Percentiles rank a stretch among this genome's conserved stretches.
Evolutionary conservation across 768 basidiomycete species (phyloP).

Genomic region (Suillus americanus): DNA sequence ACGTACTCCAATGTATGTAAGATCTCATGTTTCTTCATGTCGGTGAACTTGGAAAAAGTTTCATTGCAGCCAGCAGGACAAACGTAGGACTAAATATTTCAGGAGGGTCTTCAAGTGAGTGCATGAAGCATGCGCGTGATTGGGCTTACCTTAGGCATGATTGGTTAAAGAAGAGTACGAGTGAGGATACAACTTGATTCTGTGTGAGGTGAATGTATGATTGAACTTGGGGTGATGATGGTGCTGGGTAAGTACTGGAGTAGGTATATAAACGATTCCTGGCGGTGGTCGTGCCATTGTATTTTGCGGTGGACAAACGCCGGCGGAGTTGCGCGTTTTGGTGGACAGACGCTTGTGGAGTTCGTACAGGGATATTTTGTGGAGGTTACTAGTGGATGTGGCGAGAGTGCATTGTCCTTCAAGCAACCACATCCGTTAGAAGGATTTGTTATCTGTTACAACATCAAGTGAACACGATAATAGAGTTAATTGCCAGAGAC

Average conservation of each 20-base stretch:
- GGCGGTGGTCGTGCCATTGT: neutral
- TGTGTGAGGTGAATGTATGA: too few species aligned
- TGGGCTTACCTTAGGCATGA: neutral
- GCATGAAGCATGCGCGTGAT: neutral
- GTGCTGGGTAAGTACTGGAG: too few species aligned
- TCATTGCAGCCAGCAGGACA: constrained; percentile 17
- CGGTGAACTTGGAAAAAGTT: neutral
- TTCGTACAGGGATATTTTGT: neutral
- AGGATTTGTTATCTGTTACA: neutral
- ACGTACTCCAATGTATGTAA: neutral
- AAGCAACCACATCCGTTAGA: too few species aligned
- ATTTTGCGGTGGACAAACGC: neutral
- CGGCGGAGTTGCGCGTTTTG: too few species aligned
- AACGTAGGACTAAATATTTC: constrained; percentile 7
- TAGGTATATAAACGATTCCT: neutral
- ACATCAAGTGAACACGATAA: too few species aligned
- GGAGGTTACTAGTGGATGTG: neutral
- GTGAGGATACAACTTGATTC: neutral
- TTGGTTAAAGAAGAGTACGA: neutral
- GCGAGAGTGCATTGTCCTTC: too few species aligned
- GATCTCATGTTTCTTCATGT: constrained; percentile 24
- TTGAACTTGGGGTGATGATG: too few species aligned
- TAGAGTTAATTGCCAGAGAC: neutral
- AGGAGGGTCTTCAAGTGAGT: neutral
- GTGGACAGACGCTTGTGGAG: too few species aligned